Evolutionary conservation across 2,329 filamentous ascomycete species (phyloP), one percentile per base, ranked within the genome.

Genomic region (Botryosphaeria dothidea): DNA sequence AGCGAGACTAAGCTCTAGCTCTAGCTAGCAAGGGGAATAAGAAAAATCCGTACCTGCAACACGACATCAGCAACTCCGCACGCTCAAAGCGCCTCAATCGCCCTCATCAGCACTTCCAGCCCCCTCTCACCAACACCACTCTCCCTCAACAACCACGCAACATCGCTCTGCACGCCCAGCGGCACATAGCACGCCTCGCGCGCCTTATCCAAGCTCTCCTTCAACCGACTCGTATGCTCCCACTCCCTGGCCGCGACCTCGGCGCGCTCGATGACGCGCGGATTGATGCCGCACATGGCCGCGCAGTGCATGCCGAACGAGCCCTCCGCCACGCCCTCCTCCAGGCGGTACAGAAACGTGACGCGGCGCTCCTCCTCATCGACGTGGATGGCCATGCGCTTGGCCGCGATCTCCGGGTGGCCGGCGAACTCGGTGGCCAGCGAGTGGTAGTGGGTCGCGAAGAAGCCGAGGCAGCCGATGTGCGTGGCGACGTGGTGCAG

Each of bases 291-390:
- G 72, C 95, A 99, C 95, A 99, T 99, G 66, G 92, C 90, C 0
- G 95, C 95, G 75, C 95, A 99, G 77, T 99, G 95, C 95, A 99
- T 99, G 71, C 95, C 95, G 73, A 98, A 99, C 73, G 92, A 96
- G 17, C 95, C 95, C 77, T 98, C 93, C 0, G 95, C 95, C 9
- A 98, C 92, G 1, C 95, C 95, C 15, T 92, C 87, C 78, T 98
- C 95, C 0, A 99, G 86, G 73, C 92, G 93, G 81, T 99, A 99
- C 64, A 99, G 77, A 80, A 99, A 99, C 0, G 94, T 97, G n/a
- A 99, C 89, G n/a, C 89, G 88, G 25, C 92, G 86, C 65, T 92
- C 86, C 52, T 85, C 86, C 4, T 95, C 91, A 68, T 99, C 94
- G 1, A 99, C 95, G 65, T 93, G 87, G 66, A 99, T 98, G 68